These are phyloP conservation scores for Fusarium austroafricanum DNA, from an alignment of 2,329 filamentous ascomycete species.

Conservation along the genomic window DNA sequence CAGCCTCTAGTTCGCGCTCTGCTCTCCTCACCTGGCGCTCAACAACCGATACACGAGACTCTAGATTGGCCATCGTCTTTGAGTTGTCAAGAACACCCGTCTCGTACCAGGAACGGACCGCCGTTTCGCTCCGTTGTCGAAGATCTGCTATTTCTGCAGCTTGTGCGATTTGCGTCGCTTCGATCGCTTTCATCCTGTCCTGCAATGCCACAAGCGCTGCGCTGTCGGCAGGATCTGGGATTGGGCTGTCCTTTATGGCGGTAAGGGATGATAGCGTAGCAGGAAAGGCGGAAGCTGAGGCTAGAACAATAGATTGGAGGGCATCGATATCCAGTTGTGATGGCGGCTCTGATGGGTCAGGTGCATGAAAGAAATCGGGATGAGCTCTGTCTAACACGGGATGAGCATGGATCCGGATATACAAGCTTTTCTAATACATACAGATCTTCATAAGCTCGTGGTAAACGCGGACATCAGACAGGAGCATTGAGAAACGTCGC, in stretches of 20 bases:
- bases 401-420: background rate
- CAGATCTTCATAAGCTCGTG: constrained; percentile 70
- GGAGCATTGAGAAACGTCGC: constrained; percentile 62
- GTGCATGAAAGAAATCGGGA: constrained; percentile 66
- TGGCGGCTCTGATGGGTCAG: constrained; percentile 59
- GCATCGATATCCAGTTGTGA: constrained; percentile 64
- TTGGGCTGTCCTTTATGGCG: constrained; percentile 65
- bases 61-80: constrained; percentile 76
- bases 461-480: constrained; percentile 66
- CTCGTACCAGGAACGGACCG: constrained; percentile 79
- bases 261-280: constrained; percentile 68
- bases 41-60: constrained; percentile 72
- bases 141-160: constrained; percentile 71
- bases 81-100: constrained; percentile 75
- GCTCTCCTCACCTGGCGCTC: constrained; percentile 74
- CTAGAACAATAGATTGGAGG: constrained; percentile 66
- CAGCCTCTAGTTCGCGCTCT: constrained; percentile 58
- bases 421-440: constrained; percentile 51
- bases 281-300: constrained; percentile 67
- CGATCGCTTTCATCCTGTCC: constrained; percentile 71
- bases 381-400: constrained; percentile 60
- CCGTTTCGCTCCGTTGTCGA: constrained; percentile 70
- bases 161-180: constrained; percentile 71
- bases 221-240: constrained; percentile 67
- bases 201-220: constrained; percentile 67